Conservation (phyloP, 345 rosid species). For the Populus pruinosa region DNA sequence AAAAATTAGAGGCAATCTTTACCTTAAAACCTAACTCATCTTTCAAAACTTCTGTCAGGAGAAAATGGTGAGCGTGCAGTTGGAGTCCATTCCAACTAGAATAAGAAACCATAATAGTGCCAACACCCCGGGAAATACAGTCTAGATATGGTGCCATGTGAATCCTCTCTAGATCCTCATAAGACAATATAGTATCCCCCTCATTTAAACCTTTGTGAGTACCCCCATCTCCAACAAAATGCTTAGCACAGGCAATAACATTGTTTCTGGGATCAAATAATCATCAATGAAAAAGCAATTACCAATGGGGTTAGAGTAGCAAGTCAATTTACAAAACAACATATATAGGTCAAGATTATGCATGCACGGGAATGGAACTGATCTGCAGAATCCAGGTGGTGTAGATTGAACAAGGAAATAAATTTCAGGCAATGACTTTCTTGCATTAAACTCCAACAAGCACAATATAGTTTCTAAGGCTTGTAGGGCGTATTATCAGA, state of each 20-base stretch:
- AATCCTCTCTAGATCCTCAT: conserved; percentile 57
- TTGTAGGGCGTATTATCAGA: background rate
- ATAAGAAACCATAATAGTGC: conserved; percentile 81
- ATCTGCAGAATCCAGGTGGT: background rate
- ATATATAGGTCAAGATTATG: background rate
- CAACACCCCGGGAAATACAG: conserved; percentile 68
- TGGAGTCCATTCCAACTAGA: conserved; percentile 79
- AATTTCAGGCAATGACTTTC: too few relatives aligned
- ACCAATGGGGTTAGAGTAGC: background rate
- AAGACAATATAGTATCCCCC: conserved; percentile 61
- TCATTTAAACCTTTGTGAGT: conserved; percentile 69
- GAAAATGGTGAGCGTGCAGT: conserved; percentile 65
- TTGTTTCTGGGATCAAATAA: conserved; percentile 52
- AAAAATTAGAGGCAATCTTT: conserved; percentile 3
- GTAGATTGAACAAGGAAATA: too few relatives aligned
- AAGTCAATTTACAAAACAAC: background rate
- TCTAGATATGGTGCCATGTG: conserved; percentile 78
- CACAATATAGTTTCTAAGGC: background rate
- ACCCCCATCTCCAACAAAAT: conserved; percentile 96
- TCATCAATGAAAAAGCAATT: conserved; percentile 15
- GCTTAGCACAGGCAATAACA: conserved; percentile 84
- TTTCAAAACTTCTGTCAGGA: conserved; percentile 72
- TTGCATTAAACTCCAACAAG: too few relatives aligned
- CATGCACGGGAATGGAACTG: background rate
- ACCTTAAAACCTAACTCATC: conserved; percentile 79